These are phyloP conservation scores for Thraustochytrium striatum DNA, from an alignment of 352 stramenopile genomes.

Conservation along the genomic window DNA sequence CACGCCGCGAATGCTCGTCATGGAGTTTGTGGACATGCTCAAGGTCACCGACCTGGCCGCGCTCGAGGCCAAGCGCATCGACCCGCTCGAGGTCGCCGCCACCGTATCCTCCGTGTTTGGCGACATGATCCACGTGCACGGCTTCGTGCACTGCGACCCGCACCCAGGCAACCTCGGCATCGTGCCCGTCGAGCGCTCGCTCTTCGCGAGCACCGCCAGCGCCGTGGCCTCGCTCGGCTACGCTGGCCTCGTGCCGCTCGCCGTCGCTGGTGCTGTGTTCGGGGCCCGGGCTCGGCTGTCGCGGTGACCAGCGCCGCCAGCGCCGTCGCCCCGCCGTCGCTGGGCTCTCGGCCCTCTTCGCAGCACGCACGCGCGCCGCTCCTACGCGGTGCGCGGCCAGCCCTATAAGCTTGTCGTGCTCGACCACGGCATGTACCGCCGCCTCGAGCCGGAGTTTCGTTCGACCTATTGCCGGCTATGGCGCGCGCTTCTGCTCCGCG, in stretches of 20 bases:
- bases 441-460: constrained; percentile 74
- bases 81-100: constrained; percentile 62
- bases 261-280: not conserved
- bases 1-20: constrained; percentile 68
- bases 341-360: constrained; percentile 1
- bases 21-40: constrained; percentile 74
- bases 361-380: not conserved
- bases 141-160: constrained; percentile 79
- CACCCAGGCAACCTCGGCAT: constrained; percentile 79
- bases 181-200: not conserved
- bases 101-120: constrained; percentile 59
- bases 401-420: constrained; percentile 71
- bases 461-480: constrained; percentile 78
- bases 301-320: constrained; percentile 40
- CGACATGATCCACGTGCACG: constrained; percentile 76
- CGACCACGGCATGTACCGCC: constrained; percentile 80
- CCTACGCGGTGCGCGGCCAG: not conserved
- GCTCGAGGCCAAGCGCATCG: constrained; percentile 62
- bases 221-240: not conserved
- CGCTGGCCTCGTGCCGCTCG: not conserved
- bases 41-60: constrained; percentile 71
- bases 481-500: constrained; percentile 74
- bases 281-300: constrained; percentile 30
- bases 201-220: not conserved
- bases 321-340: not conserved